Percentiles rank a stretch among this genome's conserved stretches.
phyloP scores from a whole-genome alignment of 768 basidiomycete species.

The Sarcodon aspratus region DNA sequence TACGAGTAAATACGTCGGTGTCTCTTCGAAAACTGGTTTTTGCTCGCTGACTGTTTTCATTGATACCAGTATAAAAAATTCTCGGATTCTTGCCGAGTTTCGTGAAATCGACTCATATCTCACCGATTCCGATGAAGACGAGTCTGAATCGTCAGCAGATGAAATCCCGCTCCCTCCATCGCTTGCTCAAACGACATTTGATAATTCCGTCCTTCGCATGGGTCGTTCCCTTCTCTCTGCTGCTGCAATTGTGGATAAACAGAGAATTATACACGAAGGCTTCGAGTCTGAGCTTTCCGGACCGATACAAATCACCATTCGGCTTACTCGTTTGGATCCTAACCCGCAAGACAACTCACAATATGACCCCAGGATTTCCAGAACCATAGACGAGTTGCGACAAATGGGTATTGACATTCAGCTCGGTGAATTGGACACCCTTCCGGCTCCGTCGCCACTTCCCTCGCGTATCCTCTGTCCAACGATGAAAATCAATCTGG shows the following conservation, averaged over 20 bases:
- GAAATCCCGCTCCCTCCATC: conserved; percentile 4
- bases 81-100: conserved; percentile 69
- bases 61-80: conserved; percentile 57
- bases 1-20: conserved; percentile 79
- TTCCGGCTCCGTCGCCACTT: conserved; percentile 9
- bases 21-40: neutral
- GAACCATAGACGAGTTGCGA: conserved; percentile 44
- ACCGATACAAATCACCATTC: conserved; percentile 40
- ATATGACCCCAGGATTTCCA: conserved; percentile 43
- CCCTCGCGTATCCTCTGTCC: conserved; percentile 20
- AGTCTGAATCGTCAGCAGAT: neutral
- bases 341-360: conserved; percentile 16
- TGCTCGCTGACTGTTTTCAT: neutral
- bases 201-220: conserved; percentile 67
- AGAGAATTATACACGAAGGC: conserved; percentile 23
- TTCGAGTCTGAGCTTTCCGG: conserved; percentile 23
- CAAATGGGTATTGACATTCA: conserved; percentile 57
- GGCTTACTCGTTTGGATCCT: conserved; percentile 61
- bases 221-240: conserved; percentile 57
- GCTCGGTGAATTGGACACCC: conserved; percentile 42
- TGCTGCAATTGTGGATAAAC: conserved; percentile 17
- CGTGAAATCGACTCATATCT: conserved; percentile 77
- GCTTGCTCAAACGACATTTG: conserved; percentile 41
- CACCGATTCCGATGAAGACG: conserved; percentile 43
- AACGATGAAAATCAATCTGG: conserved; percentile 60